A percentile compares a stretch with the other conserved stretches of the same genome.
Conservation (phyloP, 2,329 filamentous ascomycete species). For the Fusarium xylarioides region DNA sequence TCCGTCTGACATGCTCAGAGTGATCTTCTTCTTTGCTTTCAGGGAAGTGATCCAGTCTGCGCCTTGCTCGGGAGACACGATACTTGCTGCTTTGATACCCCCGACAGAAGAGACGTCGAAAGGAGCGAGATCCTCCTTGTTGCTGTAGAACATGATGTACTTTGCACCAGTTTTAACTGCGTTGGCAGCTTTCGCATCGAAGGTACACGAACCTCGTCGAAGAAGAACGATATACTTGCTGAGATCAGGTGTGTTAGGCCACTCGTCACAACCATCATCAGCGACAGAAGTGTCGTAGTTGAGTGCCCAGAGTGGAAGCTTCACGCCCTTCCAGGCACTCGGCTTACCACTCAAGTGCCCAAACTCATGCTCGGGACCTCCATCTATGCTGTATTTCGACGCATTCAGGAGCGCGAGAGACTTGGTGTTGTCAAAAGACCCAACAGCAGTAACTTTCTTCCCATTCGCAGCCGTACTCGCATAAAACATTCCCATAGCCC, state of each 20-base stretch:
- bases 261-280: constrained; percentile 61
- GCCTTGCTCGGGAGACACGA: constrained; percentile 54
- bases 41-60: constrained; percentile 55
- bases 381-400: constrained; percentile 53
- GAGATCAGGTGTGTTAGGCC: constrained; percentile 66
- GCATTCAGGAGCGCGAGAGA: constrained; percentile 55
- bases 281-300: constrained; percentile 58
- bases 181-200: constrained; percentile 62
- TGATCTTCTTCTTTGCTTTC: constrained; percentile 54
- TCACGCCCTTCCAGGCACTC: constrained; percentile 55
- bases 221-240: constrained; percentile 67
- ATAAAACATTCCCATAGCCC: constrained; percentile 58
- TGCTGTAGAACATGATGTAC: constrained; percentile 71
- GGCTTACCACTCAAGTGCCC: constrained; percentile 55
- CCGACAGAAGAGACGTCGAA: constrained; percentile 47
- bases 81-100: constrained; percentile 50
- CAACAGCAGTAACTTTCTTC: constrained; percentile 57
- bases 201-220: constrained; percentile 66
- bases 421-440: constrained; percentile 59
- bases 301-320: constrained; percentile 59
- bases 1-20: constrained; percentile 55
- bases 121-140: constrained; percentile 47
- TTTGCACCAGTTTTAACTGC: constrained; percentile 64
- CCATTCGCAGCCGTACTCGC: constrained; percentile 59
- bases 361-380: constrained; percentile 49